Evolutionary conservation across 352 stramenopile genomes (phyloP).

Genomic region (Phytophthora meadii): DNA sequence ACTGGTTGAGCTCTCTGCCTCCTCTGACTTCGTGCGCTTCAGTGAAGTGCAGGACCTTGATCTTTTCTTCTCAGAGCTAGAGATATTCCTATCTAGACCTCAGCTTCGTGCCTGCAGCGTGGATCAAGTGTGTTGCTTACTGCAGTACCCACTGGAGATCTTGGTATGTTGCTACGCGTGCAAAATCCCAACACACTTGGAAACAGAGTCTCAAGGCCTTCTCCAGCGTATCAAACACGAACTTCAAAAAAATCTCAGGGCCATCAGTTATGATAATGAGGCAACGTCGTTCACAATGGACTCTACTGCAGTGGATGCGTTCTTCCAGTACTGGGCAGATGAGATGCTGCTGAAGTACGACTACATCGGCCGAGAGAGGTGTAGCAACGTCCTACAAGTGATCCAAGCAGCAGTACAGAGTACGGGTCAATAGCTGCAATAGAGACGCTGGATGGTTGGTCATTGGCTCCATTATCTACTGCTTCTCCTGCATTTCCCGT

Average conservation of each 20-base stretch:
- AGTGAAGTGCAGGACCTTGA: slow-evolving; percentile 17
- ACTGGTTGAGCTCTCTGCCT: slow-evolving; percentile 43
- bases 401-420: slow-evolving; percentile 22
- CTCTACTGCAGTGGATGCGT: slow-evolving; percentile 28
- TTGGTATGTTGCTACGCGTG: slow-evolving; percentile 47
- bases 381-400: slow-evolving; percentile 25
- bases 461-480: slow-evolving; percentile 26
- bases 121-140: slow-evolving; percentile 37
- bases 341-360: slow-evolving; percentile 62
- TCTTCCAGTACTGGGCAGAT: slow-evolving; percentile 42
- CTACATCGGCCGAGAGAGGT: slow-evolving; percentile 44
- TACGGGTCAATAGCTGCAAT: slow-evolving; percentile 1
- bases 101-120: slow-evolving; percentile 27
- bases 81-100: slow-evolving; percentile 23
- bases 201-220: slow-evolving; percentile 30
- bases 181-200: slow-evolving; percentile 22
- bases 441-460: slow-evolving; percentile 3
- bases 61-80: slow-evolving; percentile 27
- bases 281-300: slow-evolving; percentile 5
- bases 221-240: slow-evolving; percentile 26
- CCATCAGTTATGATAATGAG: background rate
- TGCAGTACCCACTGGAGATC: slow-evolving; percentile 56
- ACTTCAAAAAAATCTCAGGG: slow-evolving; percentile 10
- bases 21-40: slow-evolving; percentile 26
- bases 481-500: slow-evolving; percentile 48